A percentile compares a stretch with the other conserved stretches of the same genome.
These are phyloP conservation scores for Rhodotorula diobovata DNA, from an alignment of 768 basidiomycete species.

Conservation along the genomic window DNA sequence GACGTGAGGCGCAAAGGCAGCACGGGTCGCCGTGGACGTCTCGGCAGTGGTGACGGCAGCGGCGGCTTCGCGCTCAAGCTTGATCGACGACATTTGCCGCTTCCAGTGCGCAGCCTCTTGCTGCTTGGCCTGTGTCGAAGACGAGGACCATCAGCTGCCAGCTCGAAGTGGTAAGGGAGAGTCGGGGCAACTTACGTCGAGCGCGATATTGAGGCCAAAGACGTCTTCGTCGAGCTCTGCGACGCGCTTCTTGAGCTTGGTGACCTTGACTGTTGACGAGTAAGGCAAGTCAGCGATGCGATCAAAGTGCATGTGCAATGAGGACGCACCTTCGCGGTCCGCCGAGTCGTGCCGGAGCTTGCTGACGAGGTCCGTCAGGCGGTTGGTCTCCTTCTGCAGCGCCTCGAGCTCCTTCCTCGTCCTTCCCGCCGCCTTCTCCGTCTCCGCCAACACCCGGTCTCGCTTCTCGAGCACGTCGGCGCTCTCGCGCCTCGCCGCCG, in stretches of 20 bases:
- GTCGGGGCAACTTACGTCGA: constrained; percentile 29
- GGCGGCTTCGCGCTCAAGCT: constrained; percentile 6
- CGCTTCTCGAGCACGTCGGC: constrained; percentile 26
- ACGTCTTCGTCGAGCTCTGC: constrained; percentile 42
- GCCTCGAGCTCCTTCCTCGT: constrained; percentile 7
- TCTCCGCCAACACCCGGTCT: constrained; percentile 21
- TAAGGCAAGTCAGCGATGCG: not conserved
- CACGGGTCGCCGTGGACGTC: not conserved
- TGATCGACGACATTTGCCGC: constrained; percentile 30
- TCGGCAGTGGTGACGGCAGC: not conserved
- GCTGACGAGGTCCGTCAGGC: constrained; percentile 24
- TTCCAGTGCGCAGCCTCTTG: constrained; percentile 38
- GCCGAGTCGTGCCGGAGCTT: constrained; percentile 41
- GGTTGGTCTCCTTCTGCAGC: constrained; percentile 15
- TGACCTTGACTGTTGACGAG: constrained; percentile 31
- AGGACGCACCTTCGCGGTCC: constrained; percentile 40
- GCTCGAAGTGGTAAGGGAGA: no score
- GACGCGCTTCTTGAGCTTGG: constrained; percentile 39
- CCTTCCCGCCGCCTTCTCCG: constrained; percentile 11
- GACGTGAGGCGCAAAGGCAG: not conserved
- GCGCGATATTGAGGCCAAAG: constrained; percentile 42
- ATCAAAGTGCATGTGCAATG: not conserved
- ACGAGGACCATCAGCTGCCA: not conserved
- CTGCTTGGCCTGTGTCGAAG: constrained; percentile 38
- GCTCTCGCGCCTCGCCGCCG: not conserved